Percentiles rank a stretch among this genome's conserved stretches.
Evolutionary conservation across 2,329 filamentous ascomycete species (phyloP).

Genomic region (Fusarium sp.): DNA sequence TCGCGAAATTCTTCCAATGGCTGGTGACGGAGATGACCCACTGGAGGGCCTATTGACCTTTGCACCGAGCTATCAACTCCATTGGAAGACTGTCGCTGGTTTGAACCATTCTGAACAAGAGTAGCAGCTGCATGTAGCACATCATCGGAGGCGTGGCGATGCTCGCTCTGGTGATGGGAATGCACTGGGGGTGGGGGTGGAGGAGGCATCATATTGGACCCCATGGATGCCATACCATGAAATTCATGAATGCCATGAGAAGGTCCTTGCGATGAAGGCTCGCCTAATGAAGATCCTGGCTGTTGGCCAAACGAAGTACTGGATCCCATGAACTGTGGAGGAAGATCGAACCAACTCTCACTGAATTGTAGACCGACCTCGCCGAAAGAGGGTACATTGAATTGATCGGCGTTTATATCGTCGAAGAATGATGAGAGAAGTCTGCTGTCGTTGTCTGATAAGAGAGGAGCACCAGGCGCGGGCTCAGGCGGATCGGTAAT

Average conservation of each 20-base stretch:
- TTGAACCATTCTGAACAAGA: slow-evolving; percentile 58
- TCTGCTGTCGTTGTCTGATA: slow-evolving; percentile 71
- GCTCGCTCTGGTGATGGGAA: slow-evolving; percentile 45
- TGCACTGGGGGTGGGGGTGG: slow-evolving; percentile 46
- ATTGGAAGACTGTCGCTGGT: slow-evolving; percentile 39
- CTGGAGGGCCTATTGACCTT: slow-evolving; percentile 49
- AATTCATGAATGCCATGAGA: slow-evolving; percentile 37
- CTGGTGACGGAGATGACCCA: slow-evolving; percentile 57
- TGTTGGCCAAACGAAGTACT: slow-evolving; percentile 71
- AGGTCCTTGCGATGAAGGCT: slow-evolving; percentile 39
- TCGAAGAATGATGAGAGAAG: slow-evolving; percentile 69
- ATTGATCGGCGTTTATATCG: slow-evolving; percentile 63
- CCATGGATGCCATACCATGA: slow-evolving; percentile 37
- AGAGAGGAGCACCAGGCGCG: slow-evolving; percentile 71
- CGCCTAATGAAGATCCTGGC: slow-evolving; percentile 47
- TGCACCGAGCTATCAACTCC: slow-evolving; percentile 41
- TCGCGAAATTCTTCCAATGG: slow-evolving; percentile 56
- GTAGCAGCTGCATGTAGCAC: slow-evolving; percentile 67
- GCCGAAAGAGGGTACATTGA: slow-evolving; percentile 61
- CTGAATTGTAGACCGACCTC: slow-evolving; percentile 59
- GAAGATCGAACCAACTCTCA: slow-evolving; percentile 67
- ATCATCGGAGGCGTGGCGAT: slow-evolving; percentile 59
- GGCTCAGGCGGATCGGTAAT: slow-evolving; percentile 68
- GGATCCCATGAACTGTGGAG: slow-evolving; percentile 73
- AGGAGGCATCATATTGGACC: slow-evolving; percentile 52